These are phyloP conservation scores for Climacium dendroides DNA, from an alignment of 225 moss, liverwort and hornwort species.

Conservation along the genomic window DNA sequence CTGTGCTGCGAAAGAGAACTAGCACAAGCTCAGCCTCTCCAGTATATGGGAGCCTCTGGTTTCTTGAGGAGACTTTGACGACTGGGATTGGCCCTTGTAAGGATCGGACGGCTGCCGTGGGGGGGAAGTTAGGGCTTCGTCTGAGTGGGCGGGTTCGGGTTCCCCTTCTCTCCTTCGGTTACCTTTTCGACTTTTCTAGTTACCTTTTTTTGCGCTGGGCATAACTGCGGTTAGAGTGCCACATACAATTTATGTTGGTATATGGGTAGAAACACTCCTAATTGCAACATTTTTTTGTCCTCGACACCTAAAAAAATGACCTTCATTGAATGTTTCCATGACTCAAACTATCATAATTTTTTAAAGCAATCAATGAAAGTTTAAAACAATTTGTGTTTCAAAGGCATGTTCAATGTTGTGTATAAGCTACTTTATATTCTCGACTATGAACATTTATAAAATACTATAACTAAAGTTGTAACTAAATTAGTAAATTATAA, in stretches of 20 bases:
- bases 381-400: not conserved
- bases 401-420: rapidly evolving
- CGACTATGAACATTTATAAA: not conserved
- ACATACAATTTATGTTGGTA: not conserved
- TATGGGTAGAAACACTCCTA: no score
- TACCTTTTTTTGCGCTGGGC: not conserved
- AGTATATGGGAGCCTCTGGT: not conserved
- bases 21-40: rapidly evolving
- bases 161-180: not conserved
- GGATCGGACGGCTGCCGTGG: not conserved
- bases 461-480: not conserved
- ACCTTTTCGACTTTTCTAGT: not conserved
- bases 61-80: not conserved
- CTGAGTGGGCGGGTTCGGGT: not conserved
- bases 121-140: not conserved
- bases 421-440: rapidly evolving
- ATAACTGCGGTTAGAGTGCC: not conserved
- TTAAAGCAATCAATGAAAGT: not conserved
- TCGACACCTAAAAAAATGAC: not conserved
- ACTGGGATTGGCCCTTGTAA: not conserved
- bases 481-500: rapidly evolving
- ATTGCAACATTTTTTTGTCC: not conserved
- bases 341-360: not conserved
- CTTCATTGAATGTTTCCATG: not conserved
- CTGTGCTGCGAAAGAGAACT: not conserved